Conservation (phyloP, 305 asterid genomes). For the Solanum chacoense region DNA sequence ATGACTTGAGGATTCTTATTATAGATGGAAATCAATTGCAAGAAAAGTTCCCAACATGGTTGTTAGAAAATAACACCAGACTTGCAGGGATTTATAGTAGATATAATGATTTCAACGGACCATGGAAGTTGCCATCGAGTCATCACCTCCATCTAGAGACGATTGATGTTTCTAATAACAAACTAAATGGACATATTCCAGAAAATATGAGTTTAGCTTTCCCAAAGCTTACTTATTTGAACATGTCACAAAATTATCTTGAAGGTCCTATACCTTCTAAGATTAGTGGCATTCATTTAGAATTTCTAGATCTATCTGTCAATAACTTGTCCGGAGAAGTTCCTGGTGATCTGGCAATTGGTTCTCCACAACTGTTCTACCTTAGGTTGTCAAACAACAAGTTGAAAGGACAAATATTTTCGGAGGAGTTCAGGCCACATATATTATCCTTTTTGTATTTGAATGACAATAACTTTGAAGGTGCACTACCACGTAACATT, state of each 20-base stretch:
- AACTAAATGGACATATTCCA: too few species aligned
- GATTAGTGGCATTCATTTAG: not conserved
- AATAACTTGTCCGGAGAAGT: accelerated
- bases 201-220: too few species aligned
- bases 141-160: accelerated
- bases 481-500: too few species aligned
- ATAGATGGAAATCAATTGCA: not conserved
- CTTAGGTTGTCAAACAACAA: not conserved
- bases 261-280: not conserved
- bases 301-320: accelerated
- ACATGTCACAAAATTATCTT: too few species aligned
- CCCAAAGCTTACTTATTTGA: too few species aligned
- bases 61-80: too few species aligned
- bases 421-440: accelerated
- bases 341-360: not conserved
- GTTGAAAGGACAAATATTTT: not conserved
- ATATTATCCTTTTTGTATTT: not conserved
- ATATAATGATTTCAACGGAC: not conserved
- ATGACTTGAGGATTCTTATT: not conserved
- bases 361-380: not conserved
- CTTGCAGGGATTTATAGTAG: too few species aligned
- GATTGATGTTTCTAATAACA: too few species aligned
- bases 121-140: not conserved
- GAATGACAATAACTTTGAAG: not conserved
- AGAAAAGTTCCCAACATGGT: not conserved